A percentile compares a stretch with the other conserved stretches of the same genome.
These are phyloP conservation scores for Saturnispora zaruensis DNA, from an alignment of 805 yeast species.

Conservation along the genomic window DNA sequence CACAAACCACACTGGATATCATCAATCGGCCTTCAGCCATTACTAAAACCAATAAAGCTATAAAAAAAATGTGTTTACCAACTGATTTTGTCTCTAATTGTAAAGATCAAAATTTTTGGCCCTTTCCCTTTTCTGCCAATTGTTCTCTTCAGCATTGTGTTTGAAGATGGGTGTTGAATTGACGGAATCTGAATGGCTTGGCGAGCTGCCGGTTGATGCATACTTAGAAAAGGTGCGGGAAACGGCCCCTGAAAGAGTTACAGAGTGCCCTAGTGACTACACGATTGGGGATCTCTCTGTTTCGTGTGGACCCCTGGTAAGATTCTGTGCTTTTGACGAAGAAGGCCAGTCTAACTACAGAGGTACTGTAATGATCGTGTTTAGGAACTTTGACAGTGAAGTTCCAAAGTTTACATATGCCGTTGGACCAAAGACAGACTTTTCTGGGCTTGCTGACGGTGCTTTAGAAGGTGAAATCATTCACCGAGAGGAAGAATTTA, in stretches of 20 bases:
- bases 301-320: constrained; percentile 70
- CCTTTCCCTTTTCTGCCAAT: not conserved
- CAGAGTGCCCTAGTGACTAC: constrained; percentile 19
- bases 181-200: not conserved
- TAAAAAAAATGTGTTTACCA: not conserved
- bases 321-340: constrained; percentile 58
- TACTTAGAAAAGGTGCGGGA: constrained; percentile 19
- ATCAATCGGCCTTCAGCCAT: not conserved
- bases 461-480: constrained; percentile 32
- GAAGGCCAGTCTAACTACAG: constrained; percentile 44
- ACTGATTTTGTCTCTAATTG: not conserved
- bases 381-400: constrained; percentile 31
- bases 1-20: not conserved
- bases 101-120: not conserved
- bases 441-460: constrained; percentile 3
- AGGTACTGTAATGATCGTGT: constrained; percentile 61
- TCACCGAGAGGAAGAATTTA: constrained; percentile 35
- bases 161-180: not conserved
- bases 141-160: not conserved
- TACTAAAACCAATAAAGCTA: no score
- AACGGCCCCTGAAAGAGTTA: constrained; percentile 17
- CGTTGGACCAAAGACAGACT: constrained; percentile 28
- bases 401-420: constrained; percentile 21
- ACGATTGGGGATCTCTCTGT: constrained; percentile 32
- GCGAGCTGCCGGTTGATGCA: constrained; percentile 18